phyloP scores from a whole-genome alignment of 306 rosid genomes.

The Cucumis hystrix region DNA sequence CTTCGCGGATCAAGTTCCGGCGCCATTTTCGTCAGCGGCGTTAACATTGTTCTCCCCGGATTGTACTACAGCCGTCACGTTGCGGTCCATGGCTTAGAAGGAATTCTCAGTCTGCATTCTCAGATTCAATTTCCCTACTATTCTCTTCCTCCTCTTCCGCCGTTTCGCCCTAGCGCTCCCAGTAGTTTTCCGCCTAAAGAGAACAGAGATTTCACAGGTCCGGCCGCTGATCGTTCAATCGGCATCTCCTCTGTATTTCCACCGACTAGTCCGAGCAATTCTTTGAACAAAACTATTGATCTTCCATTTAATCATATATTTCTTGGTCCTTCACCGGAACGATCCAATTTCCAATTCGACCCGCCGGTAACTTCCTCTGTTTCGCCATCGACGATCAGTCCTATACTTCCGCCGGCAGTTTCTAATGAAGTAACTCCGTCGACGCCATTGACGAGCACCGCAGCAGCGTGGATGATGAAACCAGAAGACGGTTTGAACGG shows the following conservation, averaged over 20 bases:
- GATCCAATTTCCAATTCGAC: neutral
- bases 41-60: conserved; percentile 16
- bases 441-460: neutral
- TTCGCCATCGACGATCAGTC: neutral
- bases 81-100: conserved; percentile 20
- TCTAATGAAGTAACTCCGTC: neutral
- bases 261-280: neutral
- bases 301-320: neutral
- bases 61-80: conserved; percentile 12
- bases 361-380: neutral
- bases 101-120: conserved; percentile 9
- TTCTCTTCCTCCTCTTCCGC: conserved; percentile 3
- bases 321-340: neutral
- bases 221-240: neutral
- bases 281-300: neutral
- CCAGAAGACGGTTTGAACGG: neutral
- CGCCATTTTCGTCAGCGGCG: conserved; percentile 19
- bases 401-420: neutral
- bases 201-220: neutral
- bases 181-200: neutral
- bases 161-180: neutral
- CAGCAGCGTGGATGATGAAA: neutral
- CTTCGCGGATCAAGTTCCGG: neutral
- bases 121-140: neutral
- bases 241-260: neutral